phyloP scores from a whole-genome alignment of 2,329 filamentous ascomycete genomes.

The Cercospora nicotianae region DNA sequence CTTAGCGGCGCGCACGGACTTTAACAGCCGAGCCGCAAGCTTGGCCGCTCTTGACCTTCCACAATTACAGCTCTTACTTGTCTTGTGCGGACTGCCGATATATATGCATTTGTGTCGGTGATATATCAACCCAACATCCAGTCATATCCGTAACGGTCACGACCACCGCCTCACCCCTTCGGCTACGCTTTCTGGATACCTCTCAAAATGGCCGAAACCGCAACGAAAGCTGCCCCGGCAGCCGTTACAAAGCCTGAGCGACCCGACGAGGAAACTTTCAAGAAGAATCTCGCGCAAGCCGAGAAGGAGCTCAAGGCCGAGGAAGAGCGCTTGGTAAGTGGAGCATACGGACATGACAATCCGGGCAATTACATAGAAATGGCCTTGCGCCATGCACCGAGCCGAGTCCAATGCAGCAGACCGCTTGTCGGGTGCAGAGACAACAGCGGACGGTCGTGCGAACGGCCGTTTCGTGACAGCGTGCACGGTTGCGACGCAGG shows the following conservation, averaged over 20 bases:
- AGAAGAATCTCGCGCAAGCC: conserved; percentile 72
- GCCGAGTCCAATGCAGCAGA: background rate
- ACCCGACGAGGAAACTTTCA: conserved; percentile 84
- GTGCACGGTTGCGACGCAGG: background rate
- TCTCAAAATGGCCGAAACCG: conserved; percentile 32
- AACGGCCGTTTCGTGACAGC: background rate
- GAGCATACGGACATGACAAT: conserved; percentile 14
- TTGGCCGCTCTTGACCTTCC: conserved; percentile 4
- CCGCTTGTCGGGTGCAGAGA: background rate
- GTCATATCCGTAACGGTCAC: background rate
- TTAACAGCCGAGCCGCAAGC: background rate
- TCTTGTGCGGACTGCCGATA: conserved; percentile 2
- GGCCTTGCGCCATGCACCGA: background rate
- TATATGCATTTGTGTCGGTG: conserved; percentile 4
- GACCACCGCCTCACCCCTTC: background rate
- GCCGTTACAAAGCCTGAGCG: conserved; percentile 67
- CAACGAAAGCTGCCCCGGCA: conserved; percentile 30
- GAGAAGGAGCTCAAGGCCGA: conserved; percentile 83
- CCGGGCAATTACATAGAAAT: background rate
- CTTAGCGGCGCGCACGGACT: background rate
- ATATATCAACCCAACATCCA: conserved; percentile 2
- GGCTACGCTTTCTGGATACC: background rate
- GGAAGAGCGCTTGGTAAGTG: conserved; percentile 59
- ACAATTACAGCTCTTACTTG: conserved; percentile 6
- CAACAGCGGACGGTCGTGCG: background rate